Evolutionary conservation across 495 filamentous ascomycete species (phyloP).

Genomic region (Geoglossum glabrum): DNA sequence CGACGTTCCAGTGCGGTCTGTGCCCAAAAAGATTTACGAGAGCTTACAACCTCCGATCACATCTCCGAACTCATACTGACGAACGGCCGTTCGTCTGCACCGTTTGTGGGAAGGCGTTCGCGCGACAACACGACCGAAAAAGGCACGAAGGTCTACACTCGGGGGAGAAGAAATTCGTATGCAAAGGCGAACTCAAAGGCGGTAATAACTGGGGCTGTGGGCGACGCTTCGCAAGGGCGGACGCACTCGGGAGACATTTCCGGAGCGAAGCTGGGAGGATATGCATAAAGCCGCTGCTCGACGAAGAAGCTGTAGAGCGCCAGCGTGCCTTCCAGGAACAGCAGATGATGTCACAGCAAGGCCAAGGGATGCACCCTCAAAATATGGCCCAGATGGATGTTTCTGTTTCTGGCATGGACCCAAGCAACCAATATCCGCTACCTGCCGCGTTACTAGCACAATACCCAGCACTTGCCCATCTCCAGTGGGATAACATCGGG

Average conservation of each 20-base stretch:
- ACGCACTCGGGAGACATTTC: conserved; percentile 93
- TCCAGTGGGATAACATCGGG: conserved; percentile 51
- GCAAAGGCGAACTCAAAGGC: conserved; percentile 70
- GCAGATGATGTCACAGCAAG: conserved; percentile 30
- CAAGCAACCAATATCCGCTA: conserved; percentile 29
- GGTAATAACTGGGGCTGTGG: conserved; percentile 80
- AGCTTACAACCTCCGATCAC: conserved; percentile 79
- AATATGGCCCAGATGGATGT: conserved; percentile 19
- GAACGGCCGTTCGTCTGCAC: conserved; percentile 89
- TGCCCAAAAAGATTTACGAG: conserved; percentile 79
- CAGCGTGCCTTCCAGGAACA: conserved; percentile 46
- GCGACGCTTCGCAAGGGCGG: conserved; percentile 80
- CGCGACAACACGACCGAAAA: conserved; percentile 83
- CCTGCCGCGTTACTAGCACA: conserved; percentile 77
- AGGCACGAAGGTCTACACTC: conserved; percentile 79
- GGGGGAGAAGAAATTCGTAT: conserved; percentile 94
- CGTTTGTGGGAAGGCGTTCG: conserved; percentile 90
- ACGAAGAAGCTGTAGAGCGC: conserved; percentile 68
- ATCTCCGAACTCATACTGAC: conserved; percentile 80
- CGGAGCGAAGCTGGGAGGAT: conserved; percentile 84
- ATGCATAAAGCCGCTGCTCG: conserved; percentile 86
- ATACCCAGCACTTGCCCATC: conserved; percentile 68
- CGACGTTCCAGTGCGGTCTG: conserved; percentile 69
- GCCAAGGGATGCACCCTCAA: conserved; percentile 7
- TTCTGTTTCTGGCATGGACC: conserved; percentile 23